Conservation (phyloP, 1,284 basidiomycete genomes). For the Malassezia nana region DNA sequence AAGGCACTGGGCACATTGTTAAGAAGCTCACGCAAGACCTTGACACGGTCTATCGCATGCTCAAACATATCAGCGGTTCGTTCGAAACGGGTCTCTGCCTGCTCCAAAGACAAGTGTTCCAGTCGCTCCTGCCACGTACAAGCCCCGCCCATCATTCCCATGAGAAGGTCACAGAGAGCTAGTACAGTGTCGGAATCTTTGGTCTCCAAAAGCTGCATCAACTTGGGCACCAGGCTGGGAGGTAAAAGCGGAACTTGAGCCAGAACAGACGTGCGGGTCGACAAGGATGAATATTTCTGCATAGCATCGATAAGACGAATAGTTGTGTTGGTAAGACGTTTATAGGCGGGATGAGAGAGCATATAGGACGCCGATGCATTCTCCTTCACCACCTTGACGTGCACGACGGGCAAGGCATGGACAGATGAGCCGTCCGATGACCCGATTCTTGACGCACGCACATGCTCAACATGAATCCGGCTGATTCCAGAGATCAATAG, state of each 20-base stretch:
- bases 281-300: neutral
- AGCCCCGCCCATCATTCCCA: constrained; percentile 42
- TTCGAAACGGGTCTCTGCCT: constrained; percentile 30
- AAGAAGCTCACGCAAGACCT: constrained; percentile 36
- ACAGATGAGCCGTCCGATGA: neutral
- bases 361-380: neutral
- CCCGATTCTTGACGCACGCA: constrained; percentile 10
- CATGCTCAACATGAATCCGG: constrained; percentile 32
- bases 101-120: constrained; percentile 34
- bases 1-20: constrained; percentile 33
- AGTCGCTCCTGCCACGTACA: constrained; percentile 44
- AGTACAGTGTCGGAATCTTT: constrained; percentile 28
- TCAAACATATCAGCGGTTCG: constrained; percentile 29
- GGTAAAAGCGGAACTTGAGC: constrained; percentile 39
- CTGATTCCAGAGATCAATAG: constrained; percentile 39
- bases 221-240: constrained; percentile 28
- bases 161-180: constrained; percentile 38
- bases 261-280: neutral
- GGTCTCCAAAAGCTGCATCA: constrained; percentile 33
- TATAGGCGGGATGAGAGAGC: neutral
- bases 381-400: constrained; percentile 18
- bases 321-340: neutral
- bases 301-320: neutral
- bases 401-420: neutral
- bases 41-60: constrained; percentile 34